Evolutionary conservation across 148 eudicot genomes (phyloP).

Genomic region (Rhododendron henanense): DNA sequence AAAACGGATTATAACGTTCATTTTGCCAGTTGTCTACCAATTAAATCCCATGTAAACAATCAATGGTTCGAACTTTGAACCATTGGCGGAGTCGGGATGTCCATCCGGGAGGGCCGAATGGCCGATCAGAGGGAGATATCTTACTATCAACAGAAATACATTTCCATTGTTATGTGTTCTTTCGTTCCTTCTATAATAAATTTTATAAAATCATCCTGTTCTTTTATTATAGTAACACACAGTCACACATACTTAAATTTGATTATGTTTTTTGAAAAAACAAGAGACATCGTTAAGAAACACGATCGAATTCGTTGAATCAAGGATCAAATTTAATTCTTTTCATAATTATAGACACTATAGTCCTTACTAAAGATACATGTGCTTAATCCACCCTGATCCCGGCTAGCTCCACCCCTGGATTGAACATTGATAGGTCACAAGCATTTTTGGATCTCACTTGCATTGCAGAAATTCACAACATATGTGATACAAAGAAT

Average conservation of each 20-base stretch:
- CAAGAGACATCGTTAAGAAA: not conserved
- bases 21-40: not conserved
- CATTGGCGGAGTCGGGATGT: not conserved
- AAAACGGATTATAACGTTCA: not conserved
- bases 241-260: not conserved
- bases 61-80: not conserved
- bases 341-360: not conserved
- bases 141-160: not conserved
- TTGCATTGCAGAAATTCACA: not conserved
- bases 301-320: not conserved
- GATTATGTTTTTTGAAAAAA: not conserved
- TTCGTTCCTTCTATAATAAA: not conserved
- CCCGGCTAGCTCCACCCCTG: not conserved
- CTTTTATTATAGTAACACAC: not conserved
- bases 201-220: not conserved
- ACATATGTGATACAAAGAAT: not conserved
- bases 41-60: not conserved
- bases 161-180: not conserved
- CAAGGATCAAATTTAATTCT: not conserved
- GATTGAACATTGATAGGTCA: not conserved
- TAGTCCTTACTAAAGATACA: not conserved
- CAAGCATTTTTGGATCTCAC: not conserved
- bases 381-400: not conserved
- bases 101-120: not conserved
- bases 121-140: not conserved